Evolutionary conservation across 1,284 basidiomycete genomes (phyloP), one percentile per base, ranked within the genome.

Genomic region (Sporisorium graminicola): DNA sequence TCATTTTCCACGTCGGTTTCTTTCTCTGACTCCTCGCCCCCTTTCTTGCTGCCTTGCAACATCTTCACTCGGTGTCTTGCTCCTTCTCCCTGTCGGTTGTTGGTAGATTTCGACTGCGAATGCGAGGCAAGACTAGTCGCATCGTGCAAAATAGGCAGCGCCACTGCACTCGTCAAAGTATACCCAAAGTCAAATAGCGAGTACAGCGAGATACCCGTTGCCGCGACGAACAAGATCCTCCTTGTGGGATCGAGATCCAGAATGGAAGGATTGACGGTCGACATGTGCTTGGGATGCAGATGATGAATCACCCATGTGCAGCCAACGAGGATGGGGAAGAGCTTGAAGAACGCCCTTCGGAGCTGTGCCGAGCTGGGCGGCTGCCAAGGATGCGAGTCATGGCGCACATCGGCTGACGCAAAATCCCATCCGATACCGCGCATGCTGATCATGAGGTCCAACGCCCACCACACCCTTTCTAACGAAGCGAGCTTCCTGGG

Each of bases 401-500:
- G 77, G 5, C 77, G 51, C 14, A 79, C 77, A 35, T 79, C 77
- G 10, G 77, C 66, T 8, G 66, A 65, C 2, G 77, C 77, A 53
- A 76, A 79, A 37, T 79, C 74, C 77, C 77, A 79, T 5, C 77
- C 74, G 46, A 79, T 73, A 9, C 77, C 77, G 24, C 77, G 65
- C 77, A 79, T 79, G 61, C 70, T 70, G 54, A 79, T 79, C 74
- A 79, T 70, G 14, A 79, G 59, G 22, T 79, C 77, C 3, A 79
- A 58, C 33, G 77, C 69, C 74, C 74, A 79, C 77, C 77, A 79
- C 14, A 63, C 72, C 6, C 72, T 51, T 13, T 66, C 72, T 24
- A 74, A 74, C 33, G 66, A 65, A 12, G 70, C 7, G 40, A 74
- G 46, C 49, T 53, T 50, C 29, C 63, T 69, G 26, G 72, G 72